Evolutionary conservation across 2,329 filamentous ascomycete genomes (phyloP), one percentile per base, ranked within the genome.

Genomic region (Monosporascus sp.): DNA sequence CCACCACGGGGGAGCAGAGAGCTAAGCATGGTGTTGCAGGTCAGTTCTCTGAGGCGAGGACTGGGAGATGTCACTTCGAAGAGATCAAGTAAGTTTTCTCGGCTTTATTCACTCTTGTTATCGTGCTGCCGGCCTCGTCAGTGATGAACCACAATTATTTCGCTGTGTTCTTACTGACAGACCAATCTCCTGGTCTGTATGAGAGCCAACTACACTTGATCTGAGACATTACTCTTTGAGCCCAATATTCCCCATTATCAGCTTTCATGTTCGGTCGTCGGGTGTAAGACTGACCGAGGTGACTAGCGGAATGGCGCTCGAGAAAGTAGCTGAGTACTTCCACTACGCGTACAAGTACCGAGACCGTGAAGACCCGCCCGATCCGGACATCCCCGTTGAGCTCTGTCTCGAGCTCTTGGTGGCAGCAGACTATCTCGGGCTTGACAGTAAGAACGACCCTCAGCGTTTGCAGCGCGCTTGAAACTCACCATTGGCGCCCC

Each of bases 281-380:
- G 48, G 25, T 24, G 35, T 27, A 49, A 56, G n/a, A 55, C 61
- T 66, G 55, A 65, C 56, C 57, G 53, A 24, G 18, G 17, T 37
- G 31, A 43, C 37, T 67, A 91, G 87, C 70, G 86, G 83, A 58
- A 75, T 86, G 50, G 81, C 91, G 6, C 81, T 93, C 3, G 88
- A 92, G 68, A 90, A 90, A 67, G 84, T 92, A 35, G 88, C 85
- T 68, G 87, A 92, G 71, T 93, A 92, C 71, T 85, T 91, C 57
- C 88, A 90, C 67, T 92, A 91, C 74, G 88, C 88, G 75, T 85
- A 90, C 70, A 86, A 85, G 63, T 80, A 89, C 70, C 79, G 80
- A 49, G 80, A 90, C 59, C 76, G 76, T 59, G 84, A 86, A 60
- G 84, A 90, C 62, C 87, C 91, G 20, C 84, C 86, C 5, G 89